These are phyloP conservation scores for Cutaneotrichosporon curvatum DNA, from an alignment of 1,284 basidiomycete genomes.

Conservation along the genomic window DNA sequence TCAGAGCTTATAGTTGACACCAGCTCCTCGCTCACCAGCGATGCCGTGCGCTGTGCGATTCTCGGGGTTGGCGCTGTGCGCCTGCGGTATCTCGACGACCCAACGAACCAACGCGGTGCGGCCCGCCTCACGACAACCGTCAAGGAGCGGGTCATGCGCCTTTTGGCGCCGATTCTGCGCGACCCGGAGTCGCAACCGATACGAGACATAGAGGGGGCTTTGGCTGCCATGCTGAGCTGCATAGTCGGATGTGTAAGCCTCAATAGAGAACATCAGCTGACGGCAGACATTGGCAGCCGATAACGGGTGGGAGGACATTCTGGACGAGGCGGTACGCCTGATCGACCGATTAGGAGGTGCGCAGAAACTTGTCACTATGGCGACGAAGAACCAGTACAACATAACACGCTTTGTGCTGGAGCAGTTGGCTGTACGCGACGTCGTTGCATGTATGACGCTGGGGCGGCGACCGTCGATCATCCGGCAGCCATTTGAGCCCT, in stretches of 20 bases:
- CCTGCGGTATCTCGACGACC: conserved; percentile 28
- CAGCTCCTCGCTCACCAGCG: conserved; percentile 24
- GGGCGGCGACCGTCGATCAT: conserved; percentile 34
- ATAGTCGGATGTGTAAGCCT: conserved; percentile 37
- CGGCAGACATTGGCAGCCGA: conserved; percentile 35
- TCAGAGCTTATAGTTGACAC: background rate
- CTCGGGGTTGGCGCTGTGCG: conserved; percentile 39
- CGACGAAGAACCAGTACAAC: conserved; percentile 23
- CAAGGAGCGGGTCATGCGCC: conserved; percentile 20
- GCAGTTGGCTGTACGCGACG: conserved; percentile 40
- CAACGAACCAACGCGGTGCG: conserved; percentile 24
- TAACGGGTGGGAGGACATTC: conserved; percentile 39
- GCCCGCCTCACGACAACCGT: conserved; percentile 23
- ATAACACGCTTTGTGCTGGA: conserved; percentile 39
- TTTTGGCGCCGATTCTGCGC: conserved; percentile 19
- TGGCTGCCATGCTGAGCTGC: conserved; percentile 34
- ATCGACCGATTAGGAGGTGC: conserved; percentile 38
- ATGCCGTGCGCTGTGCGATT: conserved; percentile 35
- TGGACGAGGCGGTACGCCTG: conserved; percentile 27
- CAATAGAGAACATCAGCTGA: background rate
- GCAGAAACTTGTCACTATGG: conserved; percentile 26
- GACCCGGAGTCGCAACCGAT: conserved; percentile 18
- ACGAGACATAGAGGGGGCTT: conserved; percentile 29
- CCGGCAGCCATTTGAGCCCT: conserved; percentile 34
- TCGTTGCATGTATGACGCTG: conserved; percentile 42